Evolutionary conservation across 176 grass and related monocot genomes (phyloP), one percentile per base, ranked within the genome.

Genomic region (Oryza coarctata): DNA sequence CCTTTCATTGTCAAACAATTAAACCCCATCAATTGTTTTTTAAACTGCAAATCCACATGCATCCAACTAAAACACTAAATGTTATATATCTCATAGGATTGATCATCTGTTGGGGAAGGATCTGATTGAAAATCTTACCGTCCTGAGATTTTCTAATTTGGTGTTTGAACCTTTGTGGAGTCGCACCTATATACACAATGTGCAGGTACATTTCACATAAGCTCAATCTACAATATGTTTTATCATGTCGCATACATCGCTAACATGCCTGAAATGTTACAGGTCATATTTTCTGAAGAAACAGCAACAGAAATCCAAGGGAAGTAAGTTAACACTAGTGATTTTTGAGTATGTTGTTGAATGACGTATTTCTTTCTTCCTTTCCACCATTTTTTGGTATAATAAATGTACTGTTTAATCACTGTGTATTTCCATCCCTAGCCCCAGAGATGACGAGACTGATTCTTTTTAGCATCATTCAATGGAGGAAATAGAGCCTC

Each of bases 131-230:
- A 98, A 98, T 70, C 77, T 98, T 45, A 98, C 95, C 39, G 92
- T 98, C 67, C 80, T 98, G 79, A 93, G 95, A 76, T 98, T 98
- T 79, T 94, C 95, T 76, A 98, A 98, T 87, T 91, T 98, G 82
- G 88, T 98, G 31, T 98, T 98, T 75, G 95, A 98, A 81, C 95
- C 95, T 65, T 86, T 98, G 65, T 98, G 95, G 95, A 89, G 90
- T 80, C 87, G 92, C 40, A 94, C 75, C 9, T 94, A 98, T 63
- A 93, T 94, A 73, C 75, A 85, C 22, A 98, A 94, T 86, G 95
- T 98, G 39, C 95, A 98, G 90, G 92, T 98, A 92, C 41, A 60
- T 27, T 79, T 70, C 43, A 67, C 74, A 66, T 40, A 63, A 62
- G 10, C 28, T 71, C 14, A 79, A 73, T 80, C 28, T 25, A 68